Evolutionary conservation across 2,329 filamentous ascomycete genomes (phyloP).

Genomic region (Colletotrichum tabaci): DNA sequence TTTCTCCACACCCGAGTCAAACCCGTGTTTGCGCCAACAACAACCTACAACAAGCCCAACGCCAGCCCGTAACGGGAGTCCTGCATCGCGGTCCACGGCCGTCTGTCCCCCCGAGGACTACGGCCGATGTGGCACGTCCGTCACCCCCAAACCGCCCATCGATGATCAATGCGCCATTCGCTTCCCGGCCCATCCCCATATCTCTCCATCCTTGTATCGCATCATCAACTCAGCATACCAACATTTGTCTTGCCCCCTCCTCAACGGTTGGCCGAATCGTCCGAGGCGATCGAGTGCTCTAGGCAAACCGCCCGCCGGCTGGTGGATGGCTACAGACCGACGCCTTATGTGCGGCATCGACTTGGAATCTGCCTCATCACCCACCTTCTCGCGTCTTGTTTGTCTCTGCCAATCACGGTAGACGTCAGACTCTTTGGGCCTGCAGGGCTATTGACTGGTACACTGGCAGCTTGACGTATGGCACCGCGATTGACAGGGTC

Average conservation of each 20-base stretch:
- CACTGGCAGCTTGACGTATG: conserved; percentile 32
- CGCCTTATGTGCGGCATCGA: conserved; percentile 17
- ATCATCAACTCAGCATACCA: conserved; percentile 25
- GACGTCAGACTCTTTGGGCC: background rate
- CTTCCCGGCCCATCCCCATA: conserved; percentile 1
- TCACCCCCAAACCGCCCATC: conserved; percentile 2
- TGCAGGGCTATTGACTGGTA: conserved; percentile 20
- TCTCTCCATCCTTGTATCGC: conserved; percentile 32
- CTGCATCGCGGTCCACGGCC: conserved; percentile 17
- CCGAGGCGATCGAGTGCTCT: conserved; percentile 19
- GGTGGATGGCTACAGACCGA: conserved; percentile 14
- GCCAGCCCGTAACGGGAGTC: background rate
- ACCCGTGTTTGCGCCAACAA: conserved; percentile 6
- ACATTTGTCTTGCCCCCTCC: background rate
- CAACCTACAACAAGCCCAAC: background rate
- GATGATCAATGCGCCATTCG: background rate
- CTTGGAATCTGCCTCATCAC: conserved; percentile 22
- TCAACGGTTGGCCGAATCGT: conserved; percentile 15
- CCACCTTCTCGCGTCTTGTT: background rate
- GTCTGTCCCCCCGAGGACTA: conserved; percentile 3
- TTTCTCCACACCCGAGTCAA: conserved; percentile 11
- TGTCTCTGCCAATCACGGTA: conserved; percentile 22
- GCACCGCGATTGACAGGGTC: conserved; percentile 22
- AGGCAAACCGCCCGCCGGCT: conserved; percentile 11
- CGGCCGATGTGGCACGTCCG: conserved; percentile 5